Evolutionary conservation across 352 stramenopile genomes (phyloP).

Genomic region (Chrysophaeum taylorii): DNA sequence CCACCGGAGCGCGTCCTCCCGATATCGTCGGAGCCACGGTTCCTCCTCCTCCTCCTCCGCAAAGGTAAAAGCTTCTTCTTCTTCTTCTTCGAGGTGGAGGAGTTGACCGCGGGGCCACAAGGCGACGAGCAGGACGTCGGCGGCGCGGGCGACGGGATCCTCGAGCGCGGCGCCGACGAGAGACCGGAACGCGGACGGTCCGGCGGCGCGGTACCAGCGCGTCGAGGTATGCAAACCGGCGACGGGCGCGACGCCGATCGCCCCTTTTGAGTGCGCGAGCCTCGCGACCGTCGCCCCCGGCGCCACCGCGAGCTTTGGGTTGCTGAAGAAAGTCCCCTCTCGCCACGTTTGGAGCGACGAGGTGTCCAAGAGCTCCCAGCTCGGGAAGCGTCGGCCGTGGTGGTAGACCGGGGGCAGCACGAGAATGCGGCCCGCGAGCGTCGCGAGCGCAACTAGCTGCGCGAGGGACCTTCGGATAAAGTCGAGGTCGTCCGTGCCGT

Average conservation of each 20-base stretch:
- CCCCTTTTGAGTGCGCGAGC: background rate
- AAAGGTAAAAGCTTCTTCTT: no score
- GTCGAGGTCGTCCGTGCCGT: background rate
- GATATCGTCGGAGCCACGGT: background rate
- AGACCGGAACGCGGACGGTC: background rate
- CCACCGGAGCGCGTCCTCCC: background rate
- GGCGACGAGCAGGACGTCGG: background rate
- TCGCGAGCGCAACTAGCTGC: background rate
- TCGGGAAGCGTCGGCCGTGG: background rate
- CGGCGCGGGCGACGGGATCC: background rate
- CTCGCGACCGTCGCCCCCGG: background rate
- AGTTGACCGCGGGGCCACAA: background rate
- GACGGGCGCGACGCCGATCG: background rate
- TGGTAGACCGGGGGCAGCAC: background rate
- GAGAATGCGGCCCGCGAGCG: background rate
- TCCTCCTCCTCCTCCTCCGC: background rate
- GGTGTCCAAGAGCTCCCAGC: slow-evolving; percentile 4
- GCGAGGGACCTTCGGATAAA: background rate
- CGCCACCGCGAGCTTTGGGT: background rate
- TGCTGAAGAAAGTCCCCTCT: slow-evolving; percentile 3
- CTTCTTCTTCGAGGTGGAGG: background rate
- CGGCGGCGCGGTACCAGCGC: background rate
- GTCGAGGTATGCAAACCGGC: background rate
- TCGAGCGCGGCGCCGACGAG: background rate
- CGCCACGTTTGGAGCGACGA: background rate